Base-by-base conservation (phyloP, 2,329 filamentous ascomycete genomes). In the Fusarium sp. region DNA sequence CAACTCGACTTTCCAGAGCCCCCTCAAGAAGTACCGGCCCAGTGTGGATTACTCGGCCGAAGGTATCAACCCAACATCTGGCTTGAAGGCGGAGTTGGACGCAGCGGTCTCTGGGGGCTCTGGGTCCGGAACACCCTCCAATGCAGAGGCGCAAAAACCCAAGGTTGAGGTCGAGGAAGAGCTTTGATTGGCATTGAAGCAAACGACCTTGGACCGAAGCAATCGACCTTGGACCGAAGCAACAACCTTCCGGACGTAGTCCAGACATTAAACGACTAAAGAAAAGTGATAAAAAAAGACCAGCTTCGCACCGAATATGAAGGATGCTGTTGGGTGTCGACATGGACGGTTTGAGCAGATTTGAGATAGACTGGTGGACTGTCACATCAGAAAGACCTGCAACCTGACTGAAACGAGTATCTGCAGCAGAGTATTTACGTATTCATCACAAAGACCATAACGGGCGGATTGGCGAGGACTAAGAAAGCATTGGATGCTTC, bases 11-110 rank as follows among this genome's bases (percentile, higher is more conserved):
- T 78, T 93, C 22, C 91, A 89, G 49, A 93, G 91, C 69, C 92
- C 92, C 2, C 85, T 93, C 73, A 94, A 94, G 84, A 93, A 91
- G 76, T 90, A 92, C 60, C 85, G 92, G 36, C 87, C 90, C 2
- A 92, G 89, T 72, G 69, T 80, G 38, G 79, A 80, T 49, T 74
- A 76, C 17, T 65, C 69, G 14, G 70, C 67, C 39, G 56, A 55
- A 34, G 65, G 54, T 19, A 68, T 76, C 34, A 78, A 72, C 50
- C 71, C 71, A 45, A 66, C 74, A 22, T 58, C 74, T 21, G 73
- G 73, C 42, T 70, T 81, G 44, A 81, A 76, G 39, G 76, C 78
- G 22, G 79, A 80, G 34, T 57, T 80, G 36, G 77, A 76, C 28
- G 70, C 78, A 7, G 73, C 71, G 22, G 65, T 78, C 26, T 75